phyloP scores from a whole-genome alignment of 225 moss, liverwort and hornwort genomes.

The Antitrichia curtipendula region DNA sequence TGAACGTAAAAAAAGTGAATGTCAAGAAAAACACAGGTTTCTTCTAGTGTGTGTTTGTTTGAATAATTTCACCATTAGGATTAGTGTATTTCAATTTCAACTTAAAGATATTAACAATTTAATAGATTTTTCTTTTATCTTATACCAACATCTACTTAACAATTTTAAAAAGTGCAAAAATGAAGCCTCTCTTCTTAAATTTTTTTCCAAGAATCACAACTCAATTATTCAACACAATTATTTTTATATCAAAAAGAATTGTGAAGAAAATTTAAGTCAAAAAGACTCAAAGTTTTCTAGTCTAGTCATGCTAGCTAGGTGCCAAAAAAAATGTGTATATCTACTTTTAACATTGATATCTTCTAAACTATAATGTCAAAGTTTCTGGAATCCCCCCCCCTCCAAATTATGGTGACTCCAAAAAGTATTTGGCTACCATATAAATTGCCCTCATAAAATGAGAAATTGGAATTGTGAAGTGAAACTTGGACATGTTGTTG shows the following conservation, averaged over 20 bases:
- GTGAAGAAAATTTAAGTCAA: not conserved
- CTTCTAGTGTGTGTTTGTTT: no score
- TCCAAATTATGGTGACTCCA: no score
- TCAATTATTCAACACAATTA: not conserved
- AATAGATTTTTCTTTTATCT: not conserved
- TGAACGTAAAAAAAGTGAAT: no score
- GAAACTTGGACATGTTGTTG: no score
- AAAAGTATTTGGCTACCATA: no score
- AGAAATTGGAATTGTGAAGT: no score
- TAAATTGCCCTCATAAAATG: no score
- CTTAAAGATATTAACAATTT: not conserved
- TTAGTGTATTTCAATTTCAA: not conserved
- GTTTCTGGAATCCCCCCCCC: not conserved
- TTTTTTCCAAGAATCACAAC: not conserved
- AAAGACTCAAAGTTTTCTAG: no score
- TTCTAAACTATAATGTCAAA: not conserved
- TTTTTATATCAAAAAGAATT: not conserved
- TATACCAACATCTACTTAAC: not conserved
- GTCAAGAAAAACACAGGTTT: no score
- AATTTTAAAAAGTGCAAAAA: not conserved
- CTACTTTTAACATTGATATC: not conserved
- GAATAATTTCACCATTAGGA: accelerated
- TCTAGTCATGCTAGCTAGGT: not conserved
- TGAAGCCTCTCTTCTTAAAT: no score
- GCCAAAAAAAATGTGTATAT: not conserved